These are phyloP conservation scores for Meyerozyma guilliermondii DNA, from an alignment of 1,139 yeast genomes.

Conservation along the genomic window DNA sequence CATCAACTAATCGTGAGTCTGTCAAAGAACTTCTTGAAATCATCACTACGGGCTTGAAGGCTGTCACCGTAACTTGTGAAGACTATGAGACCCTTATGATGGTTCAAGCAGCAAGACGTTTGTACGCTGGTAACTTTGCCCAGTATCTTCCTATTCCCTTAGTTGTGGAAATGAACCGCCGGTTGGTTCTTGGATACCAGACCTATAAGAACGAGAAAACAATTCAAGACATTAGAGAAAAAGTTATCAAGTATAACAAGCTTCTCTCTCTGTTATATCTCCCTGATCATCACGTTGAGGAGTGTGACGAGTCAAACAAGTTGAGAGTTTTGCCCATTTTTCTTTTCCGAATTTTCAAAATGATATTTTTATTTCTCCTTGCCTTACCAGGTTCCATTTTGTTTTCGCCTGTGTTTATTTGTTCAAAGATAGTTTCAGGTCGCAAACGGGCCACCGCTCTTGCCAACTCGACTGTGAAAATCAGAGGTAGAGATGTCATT, in stretches of 20 bases:
- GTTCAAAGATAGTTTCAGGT: conserved; percentile 68
- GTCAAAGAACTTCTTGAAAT: conserved; percentile 53
- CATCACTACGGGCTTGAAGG: conserved; percentile 70
- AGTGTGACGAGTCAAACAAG: conserved; percentile 45
- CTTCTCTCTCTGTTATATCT: conserved; percentile 63
- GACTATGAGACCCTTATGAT: conserved; percentile 92
- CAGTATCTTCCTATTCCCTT: conserved; percentile 58
- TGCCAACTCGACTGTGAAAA: conserved; percentile 84
- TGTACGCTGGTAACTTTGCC: conserved; percentile 62
- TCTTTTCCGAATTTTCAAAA: conserved; percentile 47
- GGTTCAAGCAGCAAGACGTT: conserved; percentile 87
- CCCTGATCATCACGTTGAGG: conserved; percentile 87
- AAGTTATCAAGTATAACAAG: conserved; percentile 65
- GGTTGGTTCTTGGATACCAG: conserved; percentile 76
- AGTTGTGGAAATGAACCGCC: conserved; percentile 83
- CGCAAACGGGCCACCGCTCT: conserved; percentile 75
- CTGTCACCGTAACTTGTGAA: conserved; percentile 88
- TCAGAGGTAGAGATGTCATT: conserved; percentile 85
- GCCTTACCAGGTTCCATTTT: conserved; percentile 83
- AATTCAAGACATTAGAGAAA: conserved; percentile 52
- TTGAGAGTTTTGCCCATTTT: conserved; percentile 43
- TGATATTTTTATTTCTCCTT: conserved; percentile 49
- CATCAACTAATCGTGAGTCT: conserved; percentile 47
- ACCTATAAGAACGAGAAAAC: conserved; percentile 69
- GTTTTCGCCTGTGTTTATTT: conserved; percentile 81